phyloP scores from a whole-genome alignment of 2,329 filamentous ascomycete species.

The Apiospora rasikravindrae region DNA sequence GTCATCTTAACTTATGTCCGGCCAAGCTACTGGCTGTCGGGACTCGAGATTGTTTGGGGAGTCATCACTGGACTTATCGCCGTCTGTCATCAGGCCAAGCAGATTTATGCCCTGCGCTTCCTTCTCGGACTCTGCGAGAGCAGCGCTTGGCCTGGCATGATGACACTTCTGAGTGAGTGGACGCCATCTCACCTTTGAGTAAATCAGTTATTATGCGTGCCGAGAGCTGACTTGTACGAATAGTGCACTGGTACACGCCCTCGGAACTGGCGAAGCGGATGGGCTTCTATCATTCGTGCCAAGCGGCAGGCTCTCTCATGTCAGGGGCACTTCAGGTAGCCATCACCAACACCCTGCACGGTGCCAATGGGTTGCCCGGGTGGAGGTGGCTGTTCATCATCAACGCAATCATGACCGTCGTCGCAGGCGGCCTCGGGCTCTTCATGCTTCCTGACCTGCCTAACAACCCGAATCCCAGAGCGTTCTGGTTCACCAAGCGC shows the following conservation, averaged over 20 bases:
- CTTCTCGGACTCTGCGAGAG: slow-evolving; percentile 46
- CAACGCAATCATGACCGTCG: slow-evolving; percentile 60
- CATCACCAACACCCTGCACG: slow-evolving; percentile 57
- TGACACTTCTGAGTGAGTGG: slow-evolving; percentile 44
- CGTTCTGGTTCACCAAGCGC: slow-evolving; percentile 50
- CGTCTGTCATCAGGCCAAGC: slow-evolving; percentile 37
- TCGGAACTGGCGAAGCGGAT: slow-evolving; percentile 55
- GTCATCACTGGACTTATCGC: slow-evolving; percentile 41
- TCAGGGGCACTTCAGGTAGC: slow-evolving; percentile 59
- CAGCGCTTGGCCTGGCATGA: slow-evolving; percentile 50
- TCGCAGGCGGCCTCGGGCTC: slow-evolving; percentile 56
- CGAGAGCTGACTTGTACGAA: slow-evolving; percentile 12
- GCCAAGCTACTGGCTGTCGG: slow-evolving; percentile 42
- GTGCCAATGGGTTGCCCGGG: slow-evolving; percentile 51
- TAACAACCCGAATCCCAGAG: slow-evolving; percentile 45
- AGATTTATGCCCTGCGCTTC: slow-evolving; percentile 47
- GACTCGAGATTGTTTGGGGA: slow-evolving; percentile 42
- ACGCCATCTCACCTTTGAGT: slow-evolving; percentile 20
- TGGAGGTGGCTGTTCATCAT: slow-evolving; percentile 63
- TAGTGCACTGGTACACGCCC: slow-evolving; percentile 49
- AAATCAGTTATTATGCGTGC: neutral
- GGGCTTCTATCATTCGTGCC: slow-evolving; percentile 58
- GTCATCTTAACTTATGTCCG: slow-evolving; percentile 44
- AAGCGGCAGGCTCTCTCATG: slow-evolving; percentile 58
- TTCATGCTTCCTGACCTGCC: slow-evolving; percentile 52